Evolutionary conservation across 2,329 filamentous ascomycete species (phyloP).

Genomic region (Alternaria longipes): DNA sequence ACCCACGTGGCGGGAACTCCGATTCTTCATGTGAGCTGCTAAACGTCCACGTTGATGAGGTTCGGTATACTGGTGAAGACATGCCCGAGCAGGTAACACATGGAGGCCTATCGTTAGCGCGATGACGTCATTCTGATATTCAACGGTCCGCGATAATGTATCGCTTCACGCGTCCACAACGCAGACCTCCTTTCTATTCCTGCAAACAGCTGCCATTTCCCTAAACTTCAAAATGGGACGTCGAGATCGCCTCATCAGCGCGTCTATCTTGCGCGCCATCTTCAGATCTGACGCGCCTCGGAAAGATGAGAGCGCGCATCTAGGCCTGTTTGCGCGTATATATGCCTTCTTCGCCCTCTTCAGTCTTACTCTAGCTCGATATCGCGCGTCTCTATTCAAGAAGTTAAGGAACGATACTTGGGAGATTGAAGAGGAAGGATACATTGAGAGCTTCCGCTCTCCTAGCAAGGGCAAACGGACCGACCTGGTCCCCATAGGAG

Average conservation of each 20-base stretch:
- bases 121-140: slow-evolving; percentile 20
- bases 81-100: background rate
- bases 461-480: slow-evolving; percentile 51
- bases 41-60: background rate
- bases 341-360: slow-evolving; percentile 65
- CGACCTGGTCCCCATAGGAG: slow-evolving; percentile 66
- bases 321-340: slow-evolving; percentile 54
- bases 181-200: slow-evolving; percentile 3
- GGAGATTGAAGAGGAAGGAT: slow-evolving; percentile 64
- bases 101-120: slow-evolving; percentile 5
- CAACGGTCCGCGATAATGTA: background rate
- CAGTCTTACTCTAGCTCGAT: slow-evolving; percentile 59
- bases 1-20: background rate
- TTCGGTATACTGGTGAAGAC: slow-evolving; percentile 1
- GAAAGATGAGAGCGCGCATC: slow-evolving; percentile 31
- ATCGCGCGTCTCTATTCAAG: slow-evolving; percentile 60
- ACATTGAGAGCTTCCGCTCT: slow-evolving; percentile 62
- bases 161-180: slow-evolving; percentile 7
- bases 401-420: slow-evolving; percentile 63
- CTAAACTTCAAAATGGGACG: slow-evolving; percentile 43
- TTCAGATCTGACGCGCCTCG: slow-evolving; percentile 35
- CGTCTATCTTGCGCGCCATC: slow-evolving; percentile 50
- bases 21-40: background rate
- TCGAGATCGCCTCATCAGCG: slow-evolving; percentile 49
- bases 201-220: slow-evolving; percentile 1